phyloP scores from a whole-genome alignment of 768 basidiomycete genomes.

The Psilocybe azurescens region DNA sequence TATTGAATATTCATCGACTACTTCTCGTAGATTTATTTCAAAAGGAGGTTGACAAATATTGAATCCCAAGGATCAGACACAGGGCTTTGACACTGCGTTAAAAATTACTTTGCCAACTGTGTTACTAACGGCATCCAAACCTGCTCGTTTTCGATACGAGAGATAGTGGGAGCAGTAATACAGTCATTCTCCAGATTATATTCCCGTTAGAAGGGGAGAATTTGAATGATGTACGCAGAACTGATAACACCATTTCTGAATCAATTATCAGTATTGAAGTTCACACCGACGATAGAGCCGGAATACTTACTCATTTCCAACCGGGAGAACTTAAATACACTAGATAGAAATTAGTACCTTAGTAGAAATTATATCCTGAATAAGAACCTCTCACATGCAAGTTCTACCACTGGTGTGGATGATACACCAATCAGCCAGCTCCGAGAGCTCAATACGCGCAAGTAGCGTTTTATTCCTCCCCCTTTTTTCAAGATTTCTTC shows the following conservation, averaged over 20 bases:
- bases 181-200: constrained; percentile 29
- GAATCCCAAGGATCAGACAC: too few relatives aligned
- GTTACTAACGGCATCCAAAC: too few relatives aligned
- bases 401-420: constrained; percentile 35
- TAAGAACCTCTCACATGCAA: constrained; percentile 43
- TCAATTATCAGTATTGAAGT: neutral
- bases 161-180: constrained; percentile 24
- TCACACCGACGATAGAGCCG: neutral
- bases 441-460: too few relatives aligned
- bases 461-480: too few relatives aligned
- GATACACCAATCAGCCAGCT: too few relatives aligned
- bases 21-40: too few relatives aligned
- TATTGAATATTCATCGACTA: too few relatives aligned
- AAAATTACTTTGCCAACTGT: too few relatives aligned
- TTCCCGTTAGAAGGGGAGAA: constrained; percentile 26
- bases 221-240: constrained; percentile 27
- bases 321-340: constrained; percentile 25
- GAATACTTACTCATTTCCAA: constrained; percentile 33
- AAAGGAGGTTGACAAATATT: too few relatives aligned
- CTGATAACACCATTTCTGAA: constrained; percentile 26
- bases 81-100: too few relatives aligned
- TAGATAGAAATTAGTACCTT: neutral
- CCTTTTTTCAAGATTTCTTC: too few relatives aligned
- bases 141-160: too few relatives aligned
- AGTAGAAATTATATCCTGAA: neutral